Evolutionary conservation across 306 rosid genomes (phyloP), one percentile per base, ranked within the genome.

Genomic region (Hippophae rhamnoides): DNA sequence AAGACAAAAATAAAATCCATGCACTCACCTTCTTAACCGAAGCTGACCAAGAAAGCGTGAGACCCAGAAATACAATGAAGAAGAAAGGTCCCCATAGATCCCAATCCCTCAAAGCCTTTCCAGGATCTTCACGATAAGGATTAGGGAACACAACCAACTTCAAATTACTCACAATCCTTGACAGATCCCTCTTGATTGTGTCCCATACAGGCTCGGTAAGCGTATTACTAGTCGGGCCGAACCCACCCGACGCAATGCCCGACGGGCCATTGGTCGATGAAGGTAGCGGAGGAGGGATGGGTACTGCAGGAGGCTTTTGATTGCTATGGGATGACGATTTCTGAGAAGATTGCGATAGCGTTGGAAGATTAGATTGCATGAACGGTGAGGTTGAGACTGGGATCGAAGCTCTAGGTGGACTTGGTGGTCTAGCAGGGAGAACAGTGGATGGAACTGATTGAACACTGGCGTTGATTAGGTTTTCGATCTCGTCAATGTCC

Each of bases 41-140:
- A 0, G 99, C 97, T 58, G 99, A 86, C 99, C 99, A 88, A 3
- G 99, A 93, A 38, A 93, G 84, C 51, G 73, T 69, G 13, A 93
- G 99, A 41, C 99, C 99, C 7, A 93, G 76, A 61, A 88, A 93
- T 41, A 93, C 95, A 53, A 93, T 93, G 79, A 93, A 93, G 83
- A 93, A 93, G 85, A 93, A 93, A 0, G 99, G 99, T 0, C 97
- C 99, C 99, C 99, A 86, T 0, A 92, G 99, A 84, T 92, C 99
- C 99, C 99, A 92, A 80, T 92, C 99, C 63, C 96, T 62, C 58
- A 92, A 57, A 5, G 99, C 95, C 84, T 88, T 92, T 13, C 99
- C 99, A 0, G 99, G 99, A 64, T 92, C 99, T 56, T 88, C 99
- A 14, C 99, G 95, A 23, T 52, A 83, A 2, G 99, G 99, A 55